phyloP scores from a whole-genome alignment of 225 moss, liverwort and hornwort genomes.

The Straminergon stramineum region DNA sequence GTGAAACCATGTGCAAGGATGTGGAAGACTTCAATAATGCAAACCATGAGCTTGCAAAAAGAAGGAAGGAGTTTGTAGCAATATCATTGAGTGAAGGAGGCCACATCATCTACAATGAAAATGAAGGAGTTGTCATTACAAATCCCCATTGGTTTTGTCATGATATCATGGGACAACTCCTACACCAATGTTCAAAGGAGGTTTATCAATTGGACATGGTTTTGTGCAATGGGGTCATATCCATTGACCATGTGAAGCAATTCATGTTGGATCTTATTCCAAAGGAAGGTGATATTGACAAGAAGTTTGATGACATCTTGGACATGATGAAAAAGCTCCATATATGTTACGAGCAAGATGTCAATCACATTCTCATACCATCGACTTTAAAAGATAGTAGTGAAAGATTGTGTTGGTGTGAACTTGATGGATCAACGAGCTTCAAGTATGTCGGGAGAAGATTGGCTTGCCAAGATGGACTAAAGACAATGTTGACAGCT shows the following conservation, averaged over 20 bases:
- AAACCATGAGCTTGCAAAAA: not conserved
- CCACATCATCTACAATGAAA: not conserved
- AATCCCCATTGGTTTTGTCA: slow-evolving; percentile 17
- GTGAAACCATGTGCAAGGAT: not conserved
- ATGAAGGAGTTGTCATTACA: not conserved
- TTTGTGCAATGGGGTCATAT: not conserved
- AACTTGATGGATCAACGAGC: not conserved
- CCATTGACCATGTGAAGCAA: not conserved
- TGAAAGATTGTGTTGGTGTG: not conserved
- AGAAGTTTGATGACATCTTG: not conserved
- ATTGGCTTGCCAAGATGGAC: not conserved
- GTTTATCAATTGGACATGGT: not conserved
- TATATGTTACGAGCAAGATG: not conserved
- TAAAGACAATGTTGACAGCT: not conserved
- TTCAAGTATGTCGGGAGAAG: not conserved
- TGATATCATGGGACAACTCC: not conserved
- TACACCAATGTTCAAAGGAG: not conserved
- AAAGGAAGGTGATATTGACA: not conserved
- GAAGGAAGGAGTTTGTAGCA: not conserved
- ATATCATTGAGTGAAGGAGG: not conserved
- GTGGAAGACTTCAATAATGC: not conserved
- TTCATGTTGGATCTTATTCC: not conserved
- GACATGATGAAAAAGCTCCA: not conserved
- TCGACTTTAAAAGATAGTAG: not conserved
- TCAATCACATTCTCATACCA: not conserved